These are phyloP conservation scores for Hypoxylon sp. DNA, from an alignment of 2,329 filamentous ascomycete genomes.

Conservation along the genomic window DNA sequence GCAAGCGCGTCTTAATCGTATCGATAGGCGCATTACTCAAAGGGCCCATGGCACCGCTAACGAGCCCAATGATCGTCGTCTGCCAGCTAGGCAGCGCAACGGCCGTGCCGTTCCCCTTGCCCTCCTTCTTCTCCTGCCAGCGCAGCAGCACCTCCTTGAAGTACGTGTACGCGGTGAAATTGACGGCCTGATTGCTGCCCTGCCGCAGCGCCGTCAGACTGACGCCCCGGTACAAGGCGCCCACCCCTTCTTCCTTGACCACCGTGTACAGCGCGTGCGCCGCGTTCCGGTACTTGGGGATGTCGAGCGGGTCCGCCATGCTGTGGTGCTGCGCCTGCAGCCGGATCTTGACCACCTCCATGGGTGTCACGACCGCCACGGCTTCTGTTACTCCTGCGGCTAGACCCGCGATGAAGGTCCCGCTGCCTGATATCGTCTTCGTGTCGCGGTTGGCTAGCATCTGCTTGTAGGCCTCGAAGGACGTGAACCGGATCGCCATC, in stretches of 20 bases:
- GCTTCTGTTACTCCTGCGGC: conserved; percentile 96
- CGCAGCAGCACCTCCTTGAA: conserved; percentile 84
- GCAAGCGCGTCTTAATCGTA: conserved; percentile 97
- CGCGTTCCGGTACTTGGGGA: conserved; percentile 97
- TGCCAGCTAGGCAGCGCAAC: conserved; percentile 85
- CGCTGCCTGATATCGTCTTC: conserved; percentile 75
- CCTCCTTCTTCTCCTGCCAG: conserved; percentile 73
- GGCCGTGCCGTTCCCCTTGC: neutral
- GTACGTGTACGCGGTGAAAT: conserved; percentile 98
- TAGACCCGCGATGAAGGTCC: conserved; percentile 81
- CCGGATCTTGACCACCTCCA: conserved; percentile 99
- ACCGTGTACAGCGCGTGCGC: conserved; percentile 88
- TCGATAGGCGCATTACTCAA: conserved; percentile 98
- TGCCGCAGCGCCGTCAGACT: conserved; percentile 93
- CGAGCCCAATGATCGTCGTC: conserved; percentile 89
- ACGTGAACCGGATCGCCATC: conserved; percentile 99
- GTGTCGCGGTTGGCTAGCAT: conserved; percentile 76
- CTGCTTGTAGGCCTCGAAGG: conserved; percentile 96
- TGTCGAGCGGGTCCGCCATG: conserved; percentile 95
- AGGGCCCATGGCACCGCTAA: conserved; percentile 94
- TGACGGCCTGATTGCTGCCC: conserved; percentile 97
- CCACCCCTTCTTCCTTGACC: conserved; percentile 87
- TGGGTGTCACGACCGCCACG: conserved; percentile 94
- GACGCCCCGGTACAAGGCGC: conserved; percentile 92
- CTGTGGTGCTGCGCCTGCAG: conserved; percentile 98